Evolutionary conservation across 2,329 filamentous ascomycete species (phyloP).

Genomic region (Lasiodiplodia gonubiensis): DNA sequence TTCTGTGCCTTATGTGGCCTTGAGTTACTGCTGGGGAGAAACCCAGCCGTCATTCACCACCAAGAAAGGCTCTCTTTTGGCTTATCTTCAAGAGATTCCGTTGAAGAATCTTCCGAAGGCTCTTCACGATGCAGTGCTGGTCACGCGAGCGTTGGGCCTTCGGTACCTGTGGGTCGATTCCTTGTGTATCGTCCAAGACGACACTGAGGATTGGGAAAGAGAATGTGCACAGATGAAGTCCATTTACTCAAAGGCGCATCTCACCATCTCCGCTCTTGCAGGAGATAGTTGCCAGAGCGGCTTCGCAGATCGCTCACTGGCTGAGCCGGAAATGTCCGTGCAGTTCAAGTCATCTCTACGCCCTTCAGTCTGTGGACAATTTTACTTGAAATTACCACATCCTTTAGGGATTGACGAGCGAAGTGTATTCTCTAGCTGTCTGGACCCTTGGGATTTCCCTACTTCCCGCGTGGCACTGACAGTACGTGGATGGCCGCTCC

Average conservation of each 20-base stretch:
- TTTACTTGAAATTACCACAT: not conserved
- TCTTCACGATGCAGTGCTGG: not conserved
- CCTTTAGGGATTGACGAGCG: not conserved
- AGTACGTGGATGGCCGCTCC: not conserved
- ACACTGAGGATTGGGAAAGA: not conserved
- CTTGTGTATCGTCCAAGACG: not conserved
- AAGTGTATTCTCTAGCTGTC: not conserved
- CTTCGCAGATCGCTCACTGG: not conserved
- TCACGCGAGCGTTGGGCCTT: not conserved
- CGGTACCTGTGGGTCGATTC: not conserved
- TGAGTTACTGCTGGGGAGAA: not conserved
- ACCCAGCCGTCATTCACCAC: not conserved
- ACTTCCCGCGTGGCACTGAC: not conserved
- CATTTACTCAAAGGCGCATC: not conserved
- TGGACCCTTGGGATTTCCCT: not conserved
- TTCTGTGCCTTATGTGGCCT: not conserved
- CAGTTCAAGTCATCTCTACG: not conserved
- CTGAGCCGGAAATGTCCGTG: not conserved
- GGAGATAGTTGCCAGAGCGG: not conserved
- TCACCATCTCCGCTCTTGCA: not conserved
- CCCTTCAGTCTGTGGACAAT: not conserved
- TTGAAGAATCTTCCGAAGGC: not conserved
- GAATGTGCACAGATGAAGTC: not conserved
- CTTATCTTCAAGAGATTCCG: not conserved
- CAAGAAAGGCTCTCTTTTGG: not conserved